Evolutionary conservation across 208 protist genomes (phyloP).

Genomic region (Herpetomonas samuelpessoai): DNA sequence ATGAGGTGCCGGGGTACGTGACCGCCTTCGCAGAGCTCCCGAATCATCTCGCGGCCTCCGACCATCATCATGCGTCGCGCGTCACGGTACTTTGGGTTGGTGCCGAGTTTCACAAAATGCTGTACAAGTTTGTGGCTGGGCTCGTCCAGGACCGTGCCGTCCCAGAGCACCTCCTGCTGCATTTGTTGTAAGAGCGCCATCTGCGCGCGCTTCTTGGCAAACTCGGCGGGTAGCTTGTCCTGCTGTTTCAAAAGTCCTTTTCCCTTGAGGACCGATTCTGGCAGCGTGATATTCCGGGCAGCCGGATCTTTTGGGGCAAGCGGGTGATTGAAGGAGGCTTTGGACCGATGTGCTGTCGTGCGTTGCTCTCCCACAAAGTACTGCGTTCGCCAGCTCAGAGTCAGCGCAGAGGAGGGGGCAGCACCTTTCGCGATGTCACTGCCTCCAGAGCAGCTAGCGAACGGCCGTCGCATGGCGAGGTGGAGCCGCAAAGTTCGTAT

Average conservation of each 20-base stretch:
- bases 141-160: constrained; percentile 77
- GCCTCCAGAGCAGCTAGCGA: no score
- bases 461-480: no score
- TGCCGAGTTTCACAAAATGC: constrained; percentile 71
- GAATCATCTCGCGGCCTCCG: constrained; percentile 70
- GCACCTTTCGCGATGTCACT: no score
- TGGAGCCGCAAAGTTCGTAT: no score
- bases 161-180: constrained; percentile 86
- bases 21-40: constrained; percentile 75
- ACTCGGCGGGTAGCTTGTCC: constrained; percentile 43
- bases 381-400: constrained; percentile 28
- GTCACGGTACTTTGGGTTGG: constrained; percentile 76
- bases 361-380: constrained; percentile 53
- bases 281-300: constrained; percentile 67
- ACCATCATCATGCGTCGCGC: constrained; percentile 73
- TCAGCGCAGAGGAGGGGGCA: no score
- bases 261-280: constrained; percentile 39
- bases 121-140: constrained; percentile 65
- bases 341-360: constrained; percentile 39
- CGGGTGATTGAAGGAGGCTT: constrained; percentile 57
- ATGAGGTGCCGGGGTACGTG: constrained; percentile 66
- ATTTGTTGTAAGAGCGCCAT: constrained; percentile 62
- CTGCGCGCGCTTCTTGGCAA: constrained; percentile 65
- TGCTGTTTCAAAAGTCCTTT: constrained; percentile 1
- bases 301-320: constrained; percentile 73